These are phyloP conservation scores for Apiospora aurea DNA, from an alignment of 2,329 filamentous ascomycete species.

Conservation along the genomic window DNA sequence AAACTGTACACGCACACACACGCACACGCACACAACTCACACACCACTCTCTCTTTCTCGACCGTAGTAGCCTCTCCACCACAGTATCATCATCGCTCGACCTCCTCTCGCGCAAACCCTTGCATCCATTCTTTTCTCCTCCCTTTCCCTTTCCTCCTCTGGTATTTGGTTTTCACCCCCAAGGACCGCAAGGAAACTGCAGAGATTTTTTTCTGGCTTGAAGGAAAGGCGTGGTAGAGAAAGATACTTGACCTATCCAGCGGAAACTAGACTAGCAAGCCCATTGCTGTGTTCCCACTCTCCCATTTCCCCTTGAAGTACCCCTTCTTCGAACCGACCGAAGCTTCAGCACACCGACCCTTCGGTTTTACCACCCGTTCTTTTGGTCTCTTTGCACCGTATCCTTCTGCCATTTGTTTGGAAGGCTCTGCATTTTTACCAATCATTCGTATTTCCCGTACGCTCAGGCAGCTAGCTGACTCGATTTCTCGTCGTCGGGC, in stretches of 20 bases:
- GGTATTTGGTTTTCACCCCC: conserved; percentile 18
- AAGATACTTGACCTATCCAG: conserved; percentile 1
- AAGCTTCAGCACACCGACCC: conserved; percentile 20
- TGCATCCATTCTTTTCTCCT: conserved; percentile 23
- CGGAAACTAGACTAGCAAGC: conserved; percentile 21
- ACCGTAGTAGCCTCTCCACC: conserved; percentile 18
- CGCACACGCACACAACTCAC: neutral
- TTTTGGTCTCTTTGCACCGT: conserved; percentile 1
- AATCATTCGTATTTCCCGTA: conserved; percentile 16
- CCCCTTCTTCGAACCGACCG: conserved; percentile 22
- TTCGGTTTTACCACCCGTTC: conserved; percentile 8
- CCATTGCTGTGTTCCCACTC: conserved; percentile 19
- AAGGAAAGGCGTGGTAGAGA: conserved; percentile 22
- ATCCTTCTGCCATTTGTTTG: conserved; percentile 18
- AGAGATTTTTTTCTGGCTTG: conserved; percentile 18
- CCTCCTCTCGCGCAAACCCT: conserved; percentile 20
- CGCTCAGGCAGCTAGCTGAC: conserved; percentile 24
- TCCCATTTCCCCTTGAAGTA: conserved; percentile 21
- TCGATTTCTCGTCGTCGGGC: conserved; percentile 2
- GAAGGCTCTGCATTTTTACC: conserved; percentile 22
- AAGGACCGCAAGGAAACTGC: conserved; percentile 15
- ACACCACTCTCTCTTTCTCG: conserved; percentile 14
- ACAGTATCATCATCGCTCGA: conserved; percentile 20
- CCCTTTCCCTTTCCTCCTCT: conserved; percentile 15
- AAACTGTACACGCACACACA: conserved; percentile 15